Conservation (phyloP, 345 rosid genomes). For the Citrus sinensis region DNA sequence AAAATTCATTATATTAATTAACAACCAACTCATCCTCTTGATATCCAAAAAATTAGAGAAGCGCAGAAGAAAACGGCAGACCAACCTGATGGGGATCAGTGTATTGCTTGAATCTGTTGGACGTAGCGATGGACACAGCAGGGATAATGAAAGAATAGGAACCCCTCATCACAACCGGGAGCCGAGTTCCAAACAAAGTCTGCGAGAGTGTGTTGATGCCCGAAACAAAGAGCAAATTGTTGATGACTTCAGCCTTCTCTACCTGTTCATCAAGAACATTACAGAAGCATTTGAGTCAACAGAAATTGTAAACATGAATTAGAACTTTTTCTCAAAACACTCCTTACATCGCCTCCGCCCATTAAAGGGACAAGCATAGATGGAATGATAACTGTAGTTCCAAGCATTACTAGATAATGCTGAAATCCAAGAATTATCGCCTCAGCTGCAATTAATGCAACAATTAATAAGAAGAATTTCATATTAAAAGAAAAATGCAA, state of each 20-base stretch:
- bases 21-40: not conserved
- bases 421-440: conserved; percentile 74
- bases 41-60: not conserved
- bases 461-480: not conserved
- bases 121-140: conserved; percentile 56
- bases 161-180: conserved; percentile 83
- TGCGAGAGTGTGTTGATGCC: conserved; percentile 77
- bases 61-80: not conserved
- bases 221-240: conserved; percentile 67
- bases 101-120: conserved; percentile 29
- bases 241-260: conserved; percentile 81
- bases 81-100: conserved; percentile 55
- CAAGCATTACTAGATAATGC: conserved; percentile 91
- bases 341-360: conserved; percentile 85
- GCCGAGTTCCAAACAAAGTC: conserved; percentile 67
- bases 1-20: not conserved
- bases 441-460: conserved; percentile 50
- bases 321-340: not conserved
- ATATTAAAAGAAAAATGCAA: not conserved
- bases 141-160: conserved; percentile 78
- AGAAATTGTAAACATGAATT: not conserved
- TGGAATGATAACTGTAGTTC: conserved; percentile 70
- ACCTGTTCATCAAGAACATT: conserved; percentile 29
- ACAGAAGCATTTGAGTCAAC: not conserved
- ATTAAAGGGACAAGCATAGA: conserved; percentile 68